A percentile compares a stretch with the other conserved stretches of the same genome.
Conservation (phyloP, 495 filamentous ascomycete species). For the Penicillium samsonianum region DNA sequence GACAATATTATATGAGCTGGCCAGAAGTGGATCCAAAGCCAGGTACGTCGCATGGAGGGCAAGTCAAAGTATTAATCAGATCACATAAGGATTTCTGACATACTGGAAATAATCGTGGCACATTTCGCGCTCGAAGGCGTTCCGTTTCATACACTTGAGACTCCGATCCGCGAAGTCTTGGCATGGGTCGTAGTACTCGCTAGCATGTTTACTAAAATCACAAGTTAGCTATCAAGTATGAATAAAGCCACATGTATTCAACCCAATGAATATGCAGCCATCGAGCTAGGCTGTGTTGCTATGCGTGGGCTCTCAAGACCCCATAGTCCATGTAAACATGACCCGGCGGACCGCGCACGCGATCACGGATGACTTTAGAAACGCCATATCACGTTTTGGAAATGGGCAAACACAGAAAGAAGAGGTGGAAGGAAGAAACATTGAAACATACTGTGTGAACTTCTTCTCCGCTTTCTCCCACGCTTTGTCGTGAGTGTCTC, state of each 20-base stretch:
- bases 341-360: too few relatives aligned
- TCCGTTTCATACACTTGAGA: constrained; percentile 82
- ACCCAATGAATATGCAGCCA: neutral
- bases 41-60: constrained; percentile 5
- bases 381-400: neutral
- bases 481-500: constrained; percentile 29
- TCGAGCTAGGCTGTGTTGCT: neutral
- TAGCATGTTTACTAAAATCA: constrained; percentile 67
- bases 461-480: constrained; percentile 44
- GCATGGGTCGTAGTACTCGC: constrained; percentile 91
- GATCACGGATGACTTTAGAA: neutral
- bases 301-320: neutral
- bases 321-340: neutral
- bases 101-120: constrained; percentile 95
- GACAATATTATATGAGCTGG: neutral
- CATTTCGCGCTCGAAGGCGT: constrained; percentile 80
- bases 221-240: constrained; percentile 15
- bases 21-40: neutral
- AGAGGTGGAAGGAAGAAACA: neutral
- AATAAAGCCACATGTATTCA: neutral
- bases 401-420: neutral
- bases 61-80: neutral
- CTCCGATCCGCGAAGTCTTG: constrained; percentile 89
- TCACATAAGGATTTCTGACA: constrained; percentile 1
- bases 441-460: constrained; percentile 41